Evolutionary conservation across 257 asterid species (phyloP), one percentile per base, ranked within the genome.

Genomic region (Mentha longifolia): DNA sequence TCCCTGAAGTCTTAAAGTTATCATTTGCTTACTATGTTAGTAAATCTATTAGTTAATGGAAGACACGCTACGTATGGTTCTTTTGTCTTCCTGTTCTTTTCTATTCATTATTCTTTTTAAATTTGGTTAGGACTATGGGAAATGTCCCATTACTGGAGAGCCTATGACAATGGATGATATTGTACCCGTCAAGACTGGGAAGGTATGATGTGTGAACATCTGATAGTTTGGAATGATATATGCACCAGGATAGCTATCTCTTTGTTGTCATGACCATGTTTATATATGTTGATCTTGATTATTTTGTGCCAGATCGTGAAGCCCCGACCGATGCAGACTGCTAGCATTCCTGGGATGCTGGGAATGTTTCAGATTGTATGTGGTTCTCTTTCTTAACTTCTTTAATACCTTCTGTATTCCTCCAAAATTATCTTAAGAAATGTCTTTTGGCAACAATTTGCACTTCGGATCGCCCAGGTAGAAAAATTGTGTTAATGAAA

Each of bases 271-370:
- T 19, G 28, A 61, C 28, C 50, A 56, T 75, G 55, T 39, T 35
- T 77, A 68, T 39, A 60, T 19, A 68, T 68, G 15, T 35, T 51
- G 25, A 65, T 60, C 74, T 78, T 74, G 31, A 52, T 14, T 37
- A 20, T 72, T 14, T 60, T 84, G 46, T 83, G 88, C 87, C 54
- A 95, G 98, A 85, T 92, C 58, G 94, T 89, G 83, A 95, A 95
- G 84, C 98, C 98, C 56, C 86, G 99, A 62, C 89, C 96, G 6
- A 92, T 89, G 77, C 98, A 95, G 85, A 95, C 98, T 78, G 99
- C 98, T 59, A 95, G 98, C 75, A 89, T 95, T 74, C 99, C 98
- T 66, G 98, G 98, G 77, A 95, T 95, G 99, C 77, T 95, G 82
- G 99, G 99, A 77, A 84, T 90, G 95, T 95, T 95, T 78, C 99